phyloP scores from a whole-genome alignment of 2,329 filamentous ascomycete species.

The Immersiporthe knoxdaviesiana region DNA sequence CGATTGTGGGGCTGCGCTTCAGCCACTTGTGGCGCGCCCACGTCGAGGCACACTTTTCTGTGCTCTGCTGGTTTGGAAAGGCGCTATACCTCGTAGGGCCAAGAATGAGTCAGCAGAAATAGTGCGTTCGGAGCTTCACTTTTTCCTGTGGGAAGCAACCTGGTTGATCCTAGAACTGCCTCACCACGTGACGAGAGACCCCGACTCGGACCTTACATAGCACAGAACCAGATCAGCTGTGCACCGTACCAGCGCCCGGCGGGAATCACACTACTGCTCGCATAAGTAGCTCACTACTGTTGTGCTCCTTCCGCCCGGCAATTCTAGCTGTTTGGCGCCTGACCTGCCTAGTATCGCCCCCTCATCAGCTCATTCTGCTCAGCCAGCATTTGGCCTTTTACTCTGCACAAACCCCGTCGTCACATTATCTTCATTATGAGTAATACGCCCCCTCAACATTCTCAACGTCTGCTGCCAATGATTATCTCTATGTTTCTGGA shows the following conservation, averaged over 20 bases:
- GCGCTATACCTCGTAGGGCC: not conserved
- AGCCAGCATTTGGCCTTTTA: not conserved
- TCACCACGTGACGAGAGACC: slow-evolving; percentile 4
- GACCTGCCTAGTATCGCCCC: not conserved
- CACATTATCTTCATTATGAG: not conserved
- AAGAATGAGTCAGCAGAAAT: not conserved
- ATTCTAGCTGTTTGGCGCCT: not conserved
- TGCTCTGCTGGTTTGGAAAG: not conserved
- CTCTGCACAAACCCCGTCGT: not conserved
- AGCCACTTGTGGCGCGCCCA: slow-evolving; percentile 1
- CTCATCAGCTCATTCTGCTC: not conserved
- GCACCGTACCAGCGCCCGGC: not conserved
- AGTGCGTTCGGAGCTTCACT: not conserved
- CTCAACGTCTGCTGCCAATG: not conserved
- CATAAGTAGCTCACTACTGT: not conserved
- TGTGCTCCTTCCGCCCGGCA: not conserved
- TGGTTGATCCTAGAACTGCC: slow-evolving; percentile 14
- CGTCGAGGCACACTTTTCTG: not conserved
- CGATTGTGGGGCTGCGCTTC: not conserved
- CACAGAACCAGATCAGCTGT: not conserved
- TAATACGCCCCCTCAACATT: not conserved
- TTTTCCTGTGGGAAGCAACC: slow-evolving; percentile 18
- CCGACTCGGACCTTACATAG: not conserved
- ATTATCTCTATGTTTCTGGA: slow-evolving; percentile 8
- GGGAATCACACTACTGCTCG: not conserved